These are phyloP conservation scores for Dictyostelium brefeldianum DNA, from an alignment of 78 protist genomes.

Conservation along the genomic window DNA sequence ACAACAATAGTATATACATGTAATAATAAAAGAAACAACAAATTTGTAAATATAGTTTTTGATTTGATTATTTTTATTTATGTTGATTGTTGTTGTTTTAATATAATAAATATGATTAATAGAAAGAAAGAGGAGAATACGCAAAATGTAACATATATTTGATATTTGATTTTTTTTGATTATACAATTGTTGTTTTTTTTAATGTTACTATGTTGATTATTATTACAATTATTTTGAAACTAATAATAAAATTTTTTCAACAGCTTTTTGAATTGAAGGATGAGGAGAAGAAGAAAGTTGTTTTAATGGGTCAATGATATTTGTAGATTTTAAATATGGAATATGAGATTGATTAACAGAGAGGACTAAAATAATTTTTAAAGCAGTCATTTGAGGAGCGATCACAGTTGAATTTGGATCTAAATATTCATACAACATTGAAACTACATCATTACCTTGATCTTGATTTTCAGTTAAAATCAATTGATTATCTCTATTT, in stretches of 20 bases:
- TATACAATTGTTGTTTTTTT: not conserved
- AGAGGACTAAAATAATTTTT: conserved; percentile 34
- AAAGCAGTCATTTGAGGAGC: conserved; percentile 81
- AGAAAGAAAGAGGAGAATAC: not conserved
- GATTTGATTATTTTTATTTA: not conserved
- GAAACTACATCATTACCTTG: conserved; percentile 13
- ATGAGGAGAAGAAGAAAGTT: conserved; percentile 41
- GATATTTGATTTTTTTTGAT: not conserved
- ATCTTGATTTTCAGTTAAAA: not conserved
- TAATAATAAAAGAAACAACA: not conserved
- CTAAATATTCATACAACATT: conserved; percentile 22
- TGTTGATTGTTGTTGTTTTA: not conserved
- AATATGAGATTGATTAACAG: conserved; percentile 18
- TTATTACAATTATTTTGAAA: not conserved
- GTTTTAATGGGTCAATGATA: not conserved
- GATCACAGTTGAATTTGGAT: not conserved
- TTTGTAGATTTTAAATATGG: conserved; percentile 23
- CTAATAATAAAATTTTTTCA: conserved; percentile 35
- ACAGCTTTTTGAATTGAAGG: conserved; percentile 76
- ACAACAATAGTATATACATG: not conserved
- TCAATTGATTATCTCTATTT: conserved; percentile 41
- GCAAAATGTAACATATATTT: not conserved
- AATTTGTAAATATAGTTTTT: not conserved
- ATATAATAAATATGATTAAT: not conserved
- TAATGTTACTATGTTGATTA: too few species aligned